Evolutionary conservation across 192 early-diverging fungal genomes (phyloP).

Genomic region (Paraglomus brasilianum): DNA sequence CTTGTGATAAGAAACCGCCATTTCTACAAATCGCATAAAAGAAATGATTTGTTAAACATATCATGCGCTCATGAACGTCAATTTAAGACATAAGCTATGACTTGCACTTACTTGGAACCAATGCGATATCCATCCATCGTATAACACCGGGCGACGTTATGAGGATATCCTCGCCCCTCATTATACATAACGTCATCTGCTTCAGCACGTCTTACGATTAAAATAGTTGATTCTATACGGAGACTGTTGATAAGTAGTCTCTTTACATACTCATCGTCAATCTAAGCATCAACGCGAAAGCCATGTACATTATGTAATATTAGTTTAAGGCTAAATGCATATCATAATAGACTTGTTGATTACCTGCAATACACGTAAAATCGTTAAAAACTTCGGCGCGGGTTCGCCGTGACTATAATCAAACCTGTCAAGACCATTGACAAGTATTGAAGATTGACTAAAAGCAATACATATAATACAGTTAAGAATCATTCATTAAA

Average conservation of each 20-base stretch:
- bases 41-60: background rate
- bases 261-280: conserved; percentile 70
- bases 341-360: background rate
- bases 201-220: conserved; percentile 57
- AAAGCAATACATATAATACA: background rate
- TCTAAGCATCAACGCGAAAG: conserved; percentile 26
- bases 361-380: conserved; percentile 57
- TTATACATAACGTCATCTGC: conserved; percentile 56
- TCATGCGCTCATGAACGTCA: background rate
- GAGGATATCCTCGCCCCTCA: conserved; percentile 46
- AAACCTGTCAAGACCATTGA: conserved; percentile 63
- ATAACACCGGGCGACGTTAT: conserved; percentile 62
- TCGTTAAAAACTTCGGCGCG: conserved; percentile 52
- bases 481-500: background rate
- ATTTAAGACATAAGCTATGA: conserved; percentile 27
- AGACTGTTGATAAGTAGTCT: conserved; percentile 68
- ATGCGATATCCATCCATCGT: conserved; percentile 61
- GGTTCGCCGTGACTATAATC: conserved; percentile 71
- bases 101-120: conserved; percentile 48
- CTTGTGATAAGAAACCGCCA: conserved; percentile 38
- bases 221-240: conserved; percentile 66
- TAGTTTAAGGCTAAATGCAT: background rate
- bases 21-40: conserved; percentile 24
- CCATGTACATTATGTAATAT: background rate
- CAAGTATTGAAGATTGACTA: conserved; percentile 52